phyloP scores from a whole-genome alignment of 495 filamentous ascomycete species.

The Immersiella caudata region DNA sequence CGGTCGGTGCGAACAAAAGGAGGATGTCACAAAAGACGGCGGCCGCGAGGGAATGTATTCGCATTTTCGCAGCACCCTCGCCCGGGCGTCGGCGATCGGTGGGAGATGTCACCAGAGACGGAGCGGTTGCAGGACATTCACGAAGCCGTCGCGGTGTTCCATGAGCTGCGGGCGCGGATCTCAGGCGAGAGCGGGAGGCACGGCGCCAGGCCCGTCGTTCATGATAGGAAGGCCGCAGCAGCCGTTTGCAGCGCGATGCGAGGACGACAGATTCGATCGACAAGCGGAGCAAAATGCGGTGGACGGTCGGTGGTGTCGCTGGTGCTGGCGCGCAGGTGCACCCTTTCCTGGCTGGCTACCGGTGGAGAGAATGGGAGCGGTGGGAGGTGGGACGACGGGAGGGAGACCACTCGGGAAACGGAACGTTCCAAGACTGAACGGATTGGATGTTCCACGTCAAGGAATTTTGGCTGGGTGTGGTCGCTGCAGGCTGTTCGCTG shows the following conservation, averaged over 20 bases:
- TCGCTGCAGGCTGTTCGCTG: neutral
- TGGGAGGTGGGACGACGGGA: constrained; percentile 12
- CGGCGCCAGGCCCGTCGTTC: constrained; percentile 19
- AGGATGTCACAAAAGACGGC: constrained; percentile 44
- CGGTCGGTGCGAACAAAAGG: constrained; percentile 39
- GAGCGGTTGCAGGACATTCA: constrained; percentile 36
- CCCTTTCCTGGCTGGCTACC: constrained; percentile 1
- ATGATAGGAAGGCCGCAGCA: constrained; percentile 12
- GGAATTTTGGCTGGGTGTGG: neutral
- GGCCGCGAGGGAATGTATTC: constrained; percentile 36
- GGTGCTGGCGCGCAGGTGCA: constrained; percentile 7
- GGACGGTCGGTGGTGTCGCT: neutral
- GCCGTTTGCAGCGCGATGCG: neutral
- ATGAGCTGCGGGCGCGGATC: constrained; percentile 32
- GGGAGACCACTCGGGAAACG: constrained; percentile 21
- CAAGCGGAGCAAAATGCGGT: constrained; percentile 1
- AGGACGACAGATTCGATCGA: neutral
- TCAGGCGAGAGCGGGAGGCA: constrained; percentile 1
- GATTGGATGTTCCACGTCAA: constrained; percentile 10
- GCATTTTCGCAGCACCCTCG: constrained; percentile 39
- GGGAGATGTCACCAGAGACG: constrained; percentile 30
- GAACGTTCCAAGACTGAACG: constrained; percentile 5
- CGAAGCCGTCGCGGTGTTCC: constrained; percentile 36
- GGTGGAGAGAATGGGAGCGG: neutral
- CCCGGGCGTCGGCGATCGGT: constrained; percentile 26